Evolutionary conservation across 176 grass and related monocot genomes (phyloP).

Genomic region (Hordeum vulgare): MorexV3_pseudomolecules_assembly NC_058523.1:404953247-404953746

Average conservation of each 20-base stretch:
- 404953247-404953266: neutral
- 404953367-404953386: slow-evolving; percentile 89
- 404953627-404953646: neutral
- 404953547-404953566: neutral
- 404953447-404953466: slow-evolving; percentile 82
- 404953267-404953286: slow-evolving; percentile 24
- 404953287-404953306: neutral
- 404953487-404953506: slow-evolving; percentile 57
- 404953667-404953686: neutral
- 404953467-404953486: slow-evolving; percentile 81
- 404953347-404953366: neutral
- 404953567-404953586: neutral
- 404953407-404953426: slow-evolving; percentile 95
- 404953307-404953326: slow-evolving; percentile 3
- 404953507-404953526: neutral
- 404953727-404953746: neutral
- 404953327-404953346: neutral
- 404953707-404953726: neutral
- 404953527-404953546: neutral
- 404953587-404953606: neutral
- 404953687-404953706: neutral
- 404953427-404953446: slow-evolving; percentile 99
- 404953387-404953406: slow-evolving; percentile 99
- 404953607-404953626: neutral
- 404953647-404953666: neutral